These are phyloP conservation scores for Solanum etuberosum DNA, from an alignment of 257 asterid genomes.

Conservation along the genomic window DNA sequence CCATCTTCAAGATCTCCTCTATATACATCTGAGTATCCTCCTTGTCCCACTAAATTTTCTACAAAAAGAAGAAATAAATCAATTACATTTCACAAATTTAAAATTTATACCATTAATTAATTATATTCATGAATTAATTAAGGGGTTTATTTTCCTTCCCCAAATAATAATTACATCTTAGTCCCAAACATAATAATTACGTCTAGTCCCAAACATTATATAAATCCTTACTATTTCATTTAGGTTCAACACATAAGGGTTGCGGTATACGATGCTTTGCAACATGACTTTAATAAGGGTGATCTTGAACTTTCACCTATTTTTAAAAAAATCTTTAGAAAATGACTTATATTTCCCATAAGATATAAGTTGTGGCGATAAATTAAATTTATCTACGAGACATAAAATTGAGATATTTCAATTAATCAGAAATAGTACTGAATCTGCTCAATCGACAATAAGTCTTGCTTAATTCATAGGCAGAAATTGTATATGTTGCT, in stretches of 20 bases:
- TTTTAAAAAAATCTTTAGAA: too few relatives aligned
- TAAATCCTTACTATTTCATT: background rate
- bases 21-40: slow-evolving; percentile 80
- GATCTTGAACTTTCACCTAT: background rate
- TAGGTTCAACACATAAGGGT: background rate
- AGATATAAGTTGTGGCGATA: background rate
- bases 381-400: background rate
- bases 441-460: too few relatives aligned
- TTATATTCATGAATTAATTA: background rate
- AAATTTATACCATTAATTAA: background rate
- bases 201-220: background rate
- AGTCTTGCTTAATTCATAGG: too few relatives aligned
- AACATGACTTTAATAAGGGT: background rate
- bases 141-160: background rate
- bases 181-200: background rate
- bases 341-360: background rate
- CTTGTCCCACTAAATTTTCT: slow-evolving; percentile 76
- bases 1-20: slow-evolving; percentile 43
- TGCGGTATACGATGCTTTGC: background rate
- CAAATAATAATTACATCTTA: background rate
- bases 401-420: too few relatives aligned
- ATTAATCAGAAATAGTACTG: background rate
- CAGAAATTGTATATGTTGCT: background rate
- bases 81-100: background rate
- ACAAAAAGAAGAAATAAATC: background rate